Evolutionary conservation across 306 rosid species (phyloP), one percentile per base, ranked within the genome.

Genomic region (Malus orientalis): DNA sequence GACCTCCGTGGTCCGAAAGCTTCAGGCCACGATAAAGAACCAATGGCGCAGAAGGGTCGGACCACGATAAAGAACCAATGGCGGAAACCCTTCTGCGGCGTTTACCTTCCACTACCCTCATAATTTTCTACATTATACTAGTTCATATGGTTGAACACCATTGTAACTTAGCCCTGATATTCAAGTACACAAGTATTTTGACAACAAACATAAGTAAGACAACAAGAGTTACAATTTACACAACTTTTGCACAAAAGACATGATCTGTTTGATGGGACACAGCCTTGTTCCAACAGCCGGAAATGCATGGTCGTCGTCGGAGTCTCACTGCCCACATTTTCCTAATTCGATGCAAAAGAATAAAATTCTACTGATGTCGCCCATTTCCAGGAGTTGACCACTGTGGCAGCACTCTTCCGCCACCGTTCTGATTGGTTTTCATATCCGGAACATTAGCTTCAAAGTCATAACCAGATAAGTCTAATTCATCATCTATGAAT

Each of bases 361-460:
- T 25, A 49, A 15, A 16, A 49, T 49, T 49, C 6, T 40, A 73
- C 8, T 40, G 23, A 5, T 18, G 38, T 60, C 27, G 18, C 55
- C 42, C 67, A 18, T 83, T 73, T 85, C 79, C 84, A 23, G 85
- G 80, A 30, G 54, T 58, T 64, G 90, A 89, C 97, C 94, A 89
- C 45, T 77, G 61, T 32, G 98, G 98, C 70, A 87, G 88, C 74
- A 86, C 93, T 84, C 95, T 81, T 77, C 96, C 92, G 47, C 67
- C 86, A 67, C 45, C 33, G 66, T 75, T 77, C 70, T 53, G 78
- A 85, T 77, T 51, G 53, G 70, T 42, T 33, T 71, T 61, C 78
- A 30, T 65, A 69, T 76, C 74, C 69, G 85, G 53, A 42, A 78
- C 87, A 67, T 74, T 81, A 59, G 71, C 76, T 74, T 90, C 91